A percentile compares a stretch with the other conserved stretches of the same genome.
These are phyloP conservation scores for Colletotrichum sp. DNA, from an alignment of 2,329 filamentous ascomycete species.

Conservation along the genomic window DNA sequence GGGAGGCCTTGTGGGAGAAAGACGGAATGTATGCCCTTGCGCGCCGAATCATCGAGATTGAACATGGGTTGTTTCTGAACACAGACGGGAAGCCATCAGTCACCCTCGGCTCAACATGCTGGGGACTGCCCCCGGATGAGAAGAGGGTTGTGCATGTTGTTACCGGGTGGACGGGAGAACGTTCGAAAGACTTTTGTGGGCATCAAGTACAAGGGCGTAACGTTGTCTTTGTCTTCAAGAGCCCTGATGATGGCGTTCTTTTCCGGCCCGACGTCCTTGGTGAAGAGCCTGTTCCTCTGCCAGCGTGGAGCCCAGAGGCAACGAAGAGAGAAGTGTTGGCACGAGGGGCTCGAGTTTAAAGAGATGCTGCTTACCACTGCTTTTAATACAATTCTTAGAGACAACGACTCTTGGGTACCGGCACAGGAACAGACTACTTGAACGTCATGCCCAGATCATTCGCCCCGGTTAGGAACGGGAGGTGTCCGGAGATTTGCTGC, in stretches of 20 bases:
- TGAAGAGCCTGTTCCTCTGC: background rate
- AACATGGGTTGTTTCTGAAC: background rate
- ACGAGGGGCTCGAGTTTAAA: background rate
- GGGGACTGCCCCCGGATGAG: background rate
- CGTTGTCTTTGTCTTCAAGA: background rate
- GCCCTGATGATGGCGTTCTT: background rate
- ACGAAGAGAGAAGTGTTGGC: background rate
- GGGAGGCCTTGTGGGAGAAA: background rate
- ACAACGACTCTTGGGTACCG: background rate
- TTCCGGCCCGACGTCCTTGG: background rate
- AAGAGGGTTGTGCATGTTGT: background rate
- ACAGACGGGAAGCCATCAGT: background rate
- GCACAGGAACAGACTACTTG: background rate
- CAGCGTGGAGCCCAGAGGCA: background rate
- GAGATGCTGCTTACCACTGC: background rate
- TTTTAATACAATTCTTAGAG: background rate
- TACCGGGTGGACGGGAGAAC: background rate
- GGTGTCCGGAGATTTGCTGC: background rate
- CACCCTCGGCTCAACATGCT: background rate
- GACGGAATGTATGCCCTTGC: conserved; percentile 1
- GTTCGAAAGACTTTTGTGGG: background rate
- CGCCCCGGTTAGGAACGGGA: background rate
- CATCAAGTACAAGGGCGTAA: background rate
- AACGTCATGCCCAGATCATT: background rate
- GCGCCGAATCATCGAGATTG: conserved; percentile 6